Conservation (phyloP, 345 rosid genomes). For the Pistacia vera region DNA sequence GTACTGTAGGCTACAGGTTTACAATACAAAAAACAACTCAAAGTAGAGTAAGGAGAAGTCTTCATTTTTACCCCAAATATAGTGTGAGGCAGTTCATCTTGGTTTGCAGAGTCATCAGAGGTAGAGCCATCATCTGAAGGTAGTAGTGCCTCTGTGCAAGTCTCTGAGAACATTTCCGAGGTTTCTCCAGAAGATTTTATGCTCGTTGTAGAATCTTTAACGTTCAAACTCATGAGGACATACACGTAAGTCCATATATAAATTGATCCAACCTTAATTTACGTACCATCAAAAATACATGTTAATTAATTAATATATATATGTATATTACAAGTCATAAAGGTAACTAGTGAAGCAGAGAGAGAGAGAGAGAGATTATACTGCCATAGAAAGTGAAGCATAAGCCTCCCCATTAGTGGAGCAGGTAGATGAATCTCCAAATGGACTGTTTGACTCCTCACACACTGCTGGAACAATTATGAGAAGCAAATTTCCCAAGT, state of each 20-base stretch:
- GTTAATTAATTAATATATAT: too few relatives aligned
- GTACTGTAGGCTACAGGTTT: too few relatives aligned
- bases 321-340: too few relatives aligned
- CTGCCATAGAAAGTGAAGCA: constrained; percentile 58
- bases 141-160: constrained; percentile 24
- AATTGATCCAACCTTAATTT: constrained; percentile 31
- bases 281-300: too few relatives aligned
- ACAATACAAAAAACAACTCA: too few relatives aligned
- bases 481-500: constrained; percentile 50
- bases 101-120: constrained; percentile 1
- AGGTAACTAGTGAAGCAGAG: too few relatives aligned
- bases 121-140: constrained; percentile 4
- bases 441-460: constrained; percentile 46
- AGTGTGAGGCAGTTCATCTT: constrained; percentile 12
- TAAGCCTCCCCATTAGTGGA: constrained; percentile 42
- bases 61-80: constrained; percentile 6
- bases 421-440: constrained; percentile 48
- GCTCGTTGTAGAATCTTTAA: background rate
- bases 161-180: constrained; percentile 14
- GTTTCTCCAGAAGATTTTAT: constrained; percentile 11
- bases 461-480: constrained; percentile 59
- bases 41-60: background rate
- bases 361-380: constrained; percentile 15
- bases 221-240: constrained; percentile 24
- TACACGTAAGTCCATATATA: constrained; percentile 49